Base-by-base conservation (phyloP, 768 basidiomycete genomes). In the Suillus tomentosus region DNA sequence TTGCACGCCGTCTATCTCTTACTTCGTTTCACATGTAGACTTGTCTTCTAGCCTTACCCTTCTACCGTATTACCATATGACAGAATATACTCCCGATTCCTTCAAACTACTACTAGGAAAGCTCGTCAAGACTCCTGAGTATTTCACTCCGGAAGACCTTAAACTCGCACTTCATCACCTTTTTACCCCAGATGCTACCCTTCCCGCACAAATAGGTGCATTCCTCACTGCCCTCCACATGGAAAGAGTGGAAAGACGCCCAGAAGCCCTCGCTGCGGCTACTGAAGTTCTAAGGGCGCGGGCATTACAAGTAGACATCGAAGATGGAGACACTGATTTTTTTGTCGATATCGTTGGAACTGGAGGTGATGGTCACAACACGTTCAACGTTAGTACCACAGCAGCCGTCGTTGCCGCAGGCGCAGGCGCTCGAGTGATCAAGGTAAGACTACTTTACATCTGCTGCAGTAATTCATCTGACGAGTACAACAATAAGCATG, bases 351-450 rank as follows among this genome's bases (percentile, higher is more conserved):
- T 40, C 39, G 14, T 40, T 40, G 11, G 14, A 14, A 40, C 39
- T 40, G 39, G 39, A 40, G 39, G 14, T 40, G 39, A 99, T 77
- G 96, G 95, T 0, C 88, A 95, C 76, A 93, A 99, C 71, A 89
- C 95, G 0, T 98, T 96, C 84, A 98, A 99, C 73, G 96, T 98
- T 61, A 96, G 94, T 73, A 98, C 96, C 1, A 90, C 94, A 2
- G 96, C 96, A 2, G 96, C 86, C 1, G 85, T 99, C 65, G 92
- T 98, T 24, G 96, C 96, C 34, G 95, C 96, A 34, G 96, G 96
- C 15, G 93, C 95, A 8, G 96, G 96, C 5, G 93, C 93, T 0
- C 84, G 95, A 43, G 95, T 99, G 2, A 86, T 94, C 74, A 99
- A 99, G 82, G 96, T 93, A 71, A 66, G 84, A 22, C 56, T 5